Evolutionary conservation across 2,329 filamentous ascomycete species (phyloP).

Genomic region (Penicillium corylophilum): DNA sequence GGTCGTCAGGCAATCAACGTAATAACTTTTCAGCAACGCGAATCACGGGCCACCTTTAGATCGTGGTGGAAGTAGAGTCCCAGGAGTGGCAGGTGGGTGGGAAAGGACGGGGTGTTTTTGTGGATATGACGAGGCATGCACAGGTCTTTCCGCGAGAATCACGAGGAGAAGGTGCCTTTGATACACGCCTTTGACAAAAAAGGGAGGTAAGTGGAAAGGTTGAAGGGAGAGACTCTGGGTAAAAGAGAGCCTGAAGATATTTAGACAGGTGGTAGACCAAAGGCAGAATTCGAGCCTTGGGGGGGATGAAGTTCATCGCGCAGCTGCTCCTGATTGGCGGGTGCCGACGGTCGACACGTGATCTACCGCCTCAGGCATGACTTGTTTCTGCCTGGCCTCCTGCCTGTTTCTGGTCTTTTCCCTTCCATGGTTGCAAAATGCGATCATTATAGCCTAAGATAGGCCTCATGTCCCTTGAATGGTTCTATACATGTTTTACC

Average conservation of each 20-base stretch:
- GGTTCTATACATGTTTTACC: neutral
- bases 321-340: conserved; percentile 19
- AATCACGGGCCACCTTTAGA: conserved; percentile 25
- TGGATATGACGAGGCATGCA: conserved; percentile 44
- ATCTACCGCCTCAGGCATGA: conserved; percentile 9
- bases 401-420: too few relatives aligned
- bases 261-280: conserved; percentile 23
- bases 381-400: neutral
- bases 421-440: neutral
- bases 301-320: conserved; percentile 21
- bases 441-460: neutral
- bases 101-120: conserved; percentile 38
- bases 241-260: neutral
- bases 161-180: conserved; percentile 31
- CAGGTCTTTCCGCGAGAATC: conserved; percentile 31
- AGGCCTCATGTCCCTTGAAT: neutral
- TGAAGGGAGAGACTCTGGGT: conserved; percentile 8
- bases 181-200: conserved; percentile 19
- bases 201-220: conserved; percentile 7
- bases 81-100: conserved; percentile 23
- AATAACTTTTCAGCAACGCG: conserved; percentile 12
- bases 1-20: conserved; percentile 14
- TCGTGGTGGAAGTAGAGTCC: conserved; percentile 23
- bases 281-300: conserved; percentile 18
- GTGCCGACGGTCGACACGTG: conserved; percentile 12